Evolutionary conservation across 306 rosid genomes (phyloP).

Genomic region (Lagenaria siceraria): DNA sequence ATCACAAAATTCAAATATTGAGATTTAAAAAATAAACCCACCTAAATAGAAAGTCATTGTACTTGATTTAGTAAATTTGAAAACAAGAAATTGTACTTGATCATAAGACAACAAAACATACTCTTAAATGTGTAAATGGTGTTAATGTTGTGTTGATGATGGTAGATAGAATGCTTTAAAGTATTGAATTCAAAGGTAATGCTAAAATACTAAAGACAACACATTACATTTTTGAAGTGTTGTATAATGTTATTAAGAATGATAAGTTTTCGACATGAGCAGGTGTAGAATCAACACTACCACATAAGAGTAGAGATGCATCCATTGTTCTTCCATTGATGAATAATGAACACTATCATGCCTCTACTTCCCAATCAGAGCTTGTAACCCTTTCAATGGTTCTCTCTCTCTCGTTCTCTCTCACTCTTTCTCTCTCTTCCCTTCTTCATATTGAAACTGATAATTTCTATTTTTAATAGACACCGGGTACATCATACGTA

Average conservation of each 20-base stretch:
- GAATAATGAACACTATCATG: conserved; percentile 5
- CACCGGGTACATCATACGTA: conserved; percentile 10
- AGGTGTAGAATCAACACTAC: conserved; percentile 15
- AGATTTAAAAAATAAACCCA: no score
- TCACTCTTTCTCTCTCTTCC: not conserved
- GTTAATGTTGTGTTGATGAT: no score
- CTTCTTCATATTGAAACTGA: not conserved
- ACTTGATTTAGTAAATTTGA: no score
- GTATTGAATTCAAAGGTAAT: no score
- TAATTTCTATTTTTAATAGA: not conserved
- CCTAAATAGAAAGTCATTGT: no score
- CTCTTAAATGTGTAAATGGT: no score
- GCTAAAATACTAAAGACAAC: no score
- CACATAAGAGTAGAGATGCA: not conserved
- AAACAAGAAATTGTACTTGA: no score
- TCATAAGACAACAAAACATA: no score
- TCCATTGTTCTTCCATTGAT: conserved; percentile 7
- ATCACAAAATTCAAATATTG: no score
- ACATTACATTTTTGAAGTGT: no score
- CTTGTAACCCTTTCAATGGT: conserved; percentile 18
- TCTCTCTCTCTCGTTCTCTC: not conserved
- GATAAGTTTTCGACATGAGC: not conserved
- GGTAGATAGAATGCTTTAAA: no score
- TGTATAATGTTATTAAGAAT: not conserved
- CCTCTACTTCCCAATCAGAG: conserved; percentile 13